Base-by-base conservation (phyloP, 805 yeast genomes). In the Soucietia sequanensis region DNA sequence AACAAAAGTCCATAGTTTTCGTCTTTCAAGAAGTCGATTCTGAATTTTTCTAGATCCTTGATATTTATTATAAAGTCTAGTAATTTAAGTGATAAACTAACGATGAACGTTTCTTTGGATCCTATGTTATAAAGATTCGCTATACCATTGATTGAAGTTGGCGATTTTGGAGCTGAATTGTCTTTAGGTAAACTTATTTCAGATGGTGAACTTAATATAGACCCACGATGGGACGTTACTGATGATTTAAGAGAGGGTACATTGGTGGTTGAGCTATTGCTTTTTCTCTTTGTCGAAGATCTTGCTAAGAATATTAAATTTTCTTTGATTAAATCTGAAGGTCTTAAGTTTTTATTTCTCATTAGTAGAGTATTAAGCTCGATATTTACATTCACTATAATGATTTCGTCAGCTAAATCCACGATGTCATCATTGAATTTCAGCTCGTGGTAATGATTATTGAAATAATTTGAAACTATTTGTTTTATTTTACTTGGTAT, bases 271-370 rank as follows among this genome's bases (percentile, higher is more conserved):
- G n/a, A n/a, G n/a, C n/a, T n/a, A n/a, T n/a, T n/a, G n/a, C n/a
- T n/a, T 11, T 11, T 8, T 9, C 11, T 11, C 19, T n/a, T 10
- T 6, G 7, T 29, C 13, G 31, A 19, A 12, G 50, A 18, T 27
- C 54, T 58, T 11, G 67, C 69, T 36, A 63, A 42, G 32, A 50
- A 62, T 6, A 66, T 50, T 30, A 58, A 44, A 48, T 65, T 62
- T 11, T 58, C 59, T 27, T 54, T 55, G 12, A 67, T 49, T 31
- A 67, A 50, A 23, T 53, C 59, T 8, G 64, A 54, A n/a, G 69
- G 60, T 27, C 45, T 48, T 18, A 67, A 36, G 16, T 38, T 31
- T 17, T 40, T 35, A 37, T 58, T 60, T 33, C 72, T 50, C 18
- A 51, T 45, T 13, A 66, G 43, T 7, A 67, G 40, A 4, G 65